These are phyloP conservation scores for Solanum hybrid DNA, from an alignment of 305 asterid species.

Conservation along the genomic window DNA sequence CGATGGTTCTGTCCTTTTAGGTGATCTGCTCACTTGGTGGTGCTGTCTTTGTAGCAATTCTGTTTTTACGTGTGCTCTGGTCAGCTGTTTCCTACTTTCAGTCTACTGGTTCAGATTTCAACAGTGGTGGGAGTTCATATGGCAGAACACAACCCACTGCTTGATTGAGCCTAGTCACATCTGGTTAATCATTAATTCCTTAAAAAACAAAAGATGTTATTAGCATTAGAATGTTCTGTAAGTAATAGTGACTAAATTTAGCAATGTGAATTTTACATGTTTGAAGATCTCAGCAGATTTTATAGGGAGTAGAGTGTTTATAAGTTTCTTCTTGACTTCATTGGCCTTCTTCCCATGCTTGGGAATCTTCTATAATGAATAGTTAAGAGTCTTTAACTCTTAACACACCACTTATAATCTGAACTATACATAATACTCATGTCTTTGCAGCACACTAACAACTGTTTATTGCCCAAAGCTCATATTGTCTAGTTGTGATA, in stretches of 20 bases:
- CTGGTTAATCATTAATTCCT: neutral
- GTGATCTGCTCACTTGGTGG: slow-evolving; percentile 34
- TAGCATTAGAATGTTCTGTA: neutral
- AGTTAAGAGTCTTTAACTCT: neutral
- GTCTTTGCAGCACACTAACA: neutral
- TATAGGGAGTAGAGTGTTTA: neutral
- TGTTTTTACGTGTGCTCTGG: slow-evolving; percentile 23
- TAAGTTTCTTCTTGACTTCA: neutral
- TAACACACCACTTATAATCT: neutral
- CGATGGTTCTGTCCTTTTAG: neutral
- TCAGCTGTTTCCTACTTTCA: slow-evolving; percentile 23
- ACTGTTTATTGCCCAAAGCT: neutral
- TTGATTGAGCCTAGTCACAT: neutral
- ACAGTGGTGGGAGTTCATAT: slow-evolving; percentile 14
- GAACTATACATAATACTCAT: neutral
- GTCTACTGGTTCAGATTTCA: slow-evolving; percentile 6
- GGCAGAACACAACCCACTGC: slow-evolving; percentile 17
- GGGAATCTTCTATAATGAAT: neutral
- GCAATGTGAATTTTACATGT: neutral
- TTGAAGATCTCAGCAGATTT: neutral
- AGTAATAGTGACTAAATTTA: neutral
- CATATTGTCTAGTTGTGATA: neutral
- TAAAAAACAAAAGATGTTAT: neutral
- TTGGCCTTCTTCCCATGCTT: neutral
- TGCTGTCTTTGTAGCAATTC: slow-evolving; percentile 23